These are phyloP conservation scores for Tricholoma terreum DNA, from an alignment of 768 basidiomycete species.

Conservation along the genomic window DNA sequence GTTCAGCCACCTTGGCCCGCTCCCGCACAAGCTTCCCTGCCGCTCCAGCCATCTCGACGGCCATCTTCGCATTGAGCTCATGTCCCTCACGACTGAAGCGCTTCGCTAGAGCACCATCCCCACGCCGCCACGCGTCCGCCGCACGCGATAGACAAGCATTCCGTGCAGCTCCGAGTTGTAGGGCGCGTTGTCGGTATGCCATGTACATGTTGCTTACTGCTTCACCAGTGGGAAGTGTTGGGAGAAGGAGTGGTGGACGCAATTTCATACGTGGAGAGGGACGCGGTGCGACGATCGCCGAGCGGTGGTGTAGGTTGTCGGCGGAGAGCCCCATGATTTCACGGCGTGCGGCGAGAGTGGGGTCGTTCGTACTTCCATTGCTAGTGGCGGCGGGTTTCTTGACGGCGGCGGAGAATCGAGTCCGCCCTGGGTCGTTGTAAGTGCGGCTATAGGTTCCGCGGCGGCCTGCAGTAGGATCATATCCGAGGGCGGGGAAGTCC, in stretches of 20 bases:
- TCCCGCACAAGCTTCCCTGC: constrained; percentile 85
- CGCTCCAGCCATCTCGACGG: constrained; percentile 77
- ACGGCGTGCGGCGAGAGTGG: constrained; percentile 46
- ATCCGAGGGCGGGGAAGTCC: constrained; percentile 73
- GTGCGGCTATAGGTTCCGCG: constrained; percentile 42
- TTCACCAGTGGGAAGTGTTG: constrained; percentile 86
- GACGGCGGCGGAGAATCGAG: constrained; percentile 86
- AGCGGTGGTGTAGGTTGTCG: constrained; percentile 61
- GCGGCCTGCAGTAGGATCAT: constrained; percentile 37
- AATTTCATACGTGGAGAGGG: constrained; percentile 85
- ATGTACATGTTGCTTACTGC: constrained; percentile 80
- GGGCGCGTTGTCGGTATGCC: constrained; percentile 80
- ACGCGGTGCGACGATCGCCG: constrained; percentile 72
- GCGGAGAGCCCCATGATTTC: constrained; percentile 58
- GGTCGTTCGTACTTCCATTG: constrained; percentile 30
- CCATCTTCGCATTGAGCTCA: constrained; percentile 90
- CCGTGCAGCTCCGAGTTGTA: constrained; percentile 89
- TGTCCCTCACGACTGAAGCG: constrained; percentile 92
- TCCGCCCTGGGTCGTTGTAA: constrained; percentile 80
- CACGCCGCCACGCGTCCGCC: constrained; percentile 93
- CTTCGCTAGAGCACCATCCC: constrained; percentile 95
- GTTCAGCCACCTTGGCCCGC: constrained; percentile 70
- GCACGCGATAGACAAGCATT: constrained; percentile 94
- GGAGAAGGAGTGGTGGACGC: constrained; percentile 77
- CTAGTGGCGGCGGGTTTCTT: constrained; percentile 53